A percentile compares a stretch with the other conserved stretches of the same genome.
Conservation (phyloP, 176 grass and related monocot species). For the Oryza longistaminata region DNA sequence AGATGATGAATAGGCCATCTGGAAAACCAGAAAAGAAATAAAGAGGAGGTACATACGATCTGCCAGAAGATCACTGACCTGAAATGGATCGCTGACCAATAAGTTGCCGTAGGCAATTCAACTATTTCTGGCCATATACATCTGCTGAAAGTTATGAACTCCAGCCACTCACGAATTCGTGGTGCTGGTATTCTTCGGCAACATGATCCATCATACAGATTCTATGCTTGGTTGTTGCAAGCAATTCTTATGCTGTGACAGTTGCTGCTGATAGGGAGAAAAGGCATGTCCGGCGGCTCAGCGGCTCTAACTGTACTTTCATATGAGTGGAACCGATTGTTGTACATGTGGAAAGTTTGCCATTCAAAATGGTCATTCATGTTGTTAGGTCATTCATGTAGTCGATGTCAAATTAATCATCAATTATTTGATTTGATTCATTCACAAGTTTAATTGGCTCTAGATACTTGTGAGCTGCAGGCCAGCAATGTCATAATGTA, state of each 20-base stretch:
- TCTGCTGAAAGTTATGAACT: not conserved
- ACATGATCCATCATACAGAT: constrained; percentile 40
- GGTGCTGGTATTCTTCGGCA: constrained; percentile 25
- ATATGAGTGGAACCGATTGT: constrained; percentile 29
- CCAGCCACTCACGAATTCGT: not conserved
- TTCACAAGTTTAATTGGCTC: constrained; percentile 12
- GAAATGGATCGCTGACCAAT: constrained; percentile 34
- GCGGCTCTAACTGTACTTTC: constrained; percentile 14
- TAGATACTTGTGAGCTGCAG: not conserved
- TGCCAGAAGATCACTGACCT: constrained; percentile 22
- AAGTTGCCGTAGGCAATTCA: constrained; percentile 30
- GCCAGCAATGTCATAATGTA: not conserved
- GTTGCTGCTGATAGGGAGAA: constrained; percentile 1
- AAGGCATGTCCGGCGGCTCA: not conserved
- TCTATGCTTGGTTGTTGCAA: constrained; percentile 27
- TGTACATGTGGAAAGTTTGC: constrained; percentile 14
- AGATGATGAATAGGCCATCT: constrained; percentile 14
- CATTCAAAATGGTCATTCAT: constrained; percentile 14
- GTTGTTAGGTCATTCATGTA: constrained; percentile 32
- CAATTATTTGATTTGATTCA: constrained; percentile 43
- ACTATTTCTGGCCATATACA: constrained; percentile 11
- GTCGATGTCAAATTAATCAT: constrained; percentile 12
- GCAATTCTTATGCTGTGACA: not conserved
- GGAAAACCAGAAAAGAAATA: not conserved
- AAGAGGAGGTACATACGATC: constrained; percentile 12